Base-by-base conservation (phyloP, 2,329 filamentous ascomycete genomes). In the Zalaria sp. region DNA sequence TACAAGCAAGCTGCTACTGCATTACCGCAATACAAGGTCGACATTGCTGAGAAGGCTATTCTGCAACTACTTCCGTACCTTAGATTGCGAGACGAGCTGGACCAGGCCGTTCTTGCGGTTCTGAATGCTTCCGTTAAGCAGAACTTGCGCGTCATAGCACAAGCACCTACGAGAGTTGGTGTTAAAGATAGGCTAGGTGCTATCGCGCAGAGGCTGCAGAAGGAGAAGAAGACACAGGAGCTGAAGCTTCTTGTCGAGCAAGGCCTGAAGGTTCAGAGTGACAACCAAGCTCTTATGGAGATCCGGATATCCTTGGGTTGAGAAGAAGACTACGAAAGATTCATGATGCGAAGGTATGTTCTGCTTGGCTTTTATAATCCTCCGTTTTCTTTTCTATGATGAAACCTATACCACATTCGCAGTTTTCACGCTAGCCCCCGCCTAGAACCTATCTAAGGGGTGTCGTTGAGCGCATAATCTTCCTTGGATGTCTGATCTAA, bases 101-200 rank as follows among this genome's bases (percentile, higher is more conserved):
- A 79, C 51, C 62, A 67, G 37, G 68, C 67, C 27, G 55, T 80
- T 42, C 62, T 62, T 39, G 71, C 64, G 47, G 74, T 74, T n/a
- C 55, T 76, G 5, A 53, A 54, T 11, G 58, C 59, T 6, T 63
- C 58, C 27, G 44, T 68, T 11, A 60, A 61, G 34, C 62, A 60
- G 40, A 59, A 58, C 41, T 50, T 44, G n/a, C 43, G 43, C n/a
- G 31, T 10, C n/a, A 11, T 8, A 7, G 25, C n/a, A 11, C 2
- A 38, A 9, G 11, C 11, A 8, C 36, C 36, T 25, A 27, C 36
- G 9, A 38, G 27, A 27, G 26, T 27, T 27, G 36, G 36, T 9
- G n/a, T 25, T 11, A 38, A 11, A 7, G 36, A 25, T 7, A 38
- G 25, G n/a, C 25, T 38, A 9, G 26, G 7, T 9, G 5, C 8